A percentile compares a stretch with the other conserved stretches of the same genome.
Evolutionary conservation across 2,329 filamentous ascomycete species (phyloP).

Genomic region (Colletotrichum lini): DNA sequence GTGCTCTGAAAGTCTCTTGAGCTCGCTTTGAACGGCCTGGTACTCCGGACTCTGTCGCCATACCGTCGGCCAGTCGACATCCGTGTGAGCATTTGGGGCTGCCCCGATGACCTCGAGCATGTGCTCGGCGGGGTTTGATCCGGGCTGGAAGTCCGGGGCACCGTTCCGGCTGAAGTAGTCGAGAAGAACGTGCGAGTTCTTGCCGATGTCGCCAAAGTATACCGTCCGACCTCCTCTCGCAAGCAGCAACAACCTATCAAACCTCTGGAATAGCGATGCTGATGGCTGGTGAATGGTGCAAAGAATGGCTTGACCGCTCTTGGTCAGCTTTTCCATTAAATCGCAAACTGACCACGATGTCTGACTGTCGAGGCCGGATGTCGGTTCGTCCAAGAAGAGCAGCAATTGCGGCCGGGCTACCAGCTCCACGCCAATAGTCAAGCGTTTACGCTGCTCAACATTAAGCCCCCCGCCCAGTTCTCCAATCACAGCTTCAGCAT

Average conservation of each 20-base stretch:
- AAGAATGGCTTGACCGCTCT: constrained; percentile 62
- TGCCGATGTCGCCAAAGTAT: constrained; percentile 69
- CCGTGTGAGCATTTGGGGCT: constrained; percentile 61
- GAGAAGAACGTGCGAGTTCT: constrained; percentile 62
- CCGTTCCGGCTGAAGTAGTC: constrained; percentile 67
- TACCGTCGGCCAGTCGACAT: constrained; percentile 62
- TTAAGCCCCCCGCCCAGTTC: constrained; percentile 71
- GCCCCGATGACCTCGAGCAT: constrained; percentile 51
- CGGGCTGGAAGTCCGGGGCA: constrained; percentile 59
- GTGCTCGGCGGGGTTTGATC: constrained; percentile 68
- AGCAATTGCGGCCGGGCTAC: constrained; percentile 81
- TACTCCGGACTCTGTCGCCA: constrained; percentile 62
- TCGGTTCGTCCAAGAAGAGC: constrained; percentile 84
- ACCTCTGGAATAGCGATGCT: constrained; percentile 39
- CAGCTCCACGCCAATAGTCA: constrained; percentile 84
- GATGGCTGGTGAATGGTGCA: constrained; percentile 45
- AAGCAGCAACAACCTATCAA: constrained; percentile 40
- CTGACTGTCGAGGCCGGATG: constrained; percentile 81
- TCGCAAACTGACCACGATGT: constrained; percentile 82
- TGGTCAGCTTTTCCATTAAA: constrained; percentile 75
- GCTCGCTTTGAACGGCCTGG: constrained; percentile 38
- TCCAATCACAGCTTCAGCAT: constrained; percentile 79
- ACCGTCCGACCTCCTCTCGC: constrained; percentile 54
- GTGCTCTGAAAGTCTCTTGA: constrained; percentile 34
- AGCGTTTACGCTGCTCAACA: constrained; percentile 64